Evolutionary conservation across 352 stramenopile genomes (phyloP).

Genomic region (Pythium phragmiticola): DNA sequence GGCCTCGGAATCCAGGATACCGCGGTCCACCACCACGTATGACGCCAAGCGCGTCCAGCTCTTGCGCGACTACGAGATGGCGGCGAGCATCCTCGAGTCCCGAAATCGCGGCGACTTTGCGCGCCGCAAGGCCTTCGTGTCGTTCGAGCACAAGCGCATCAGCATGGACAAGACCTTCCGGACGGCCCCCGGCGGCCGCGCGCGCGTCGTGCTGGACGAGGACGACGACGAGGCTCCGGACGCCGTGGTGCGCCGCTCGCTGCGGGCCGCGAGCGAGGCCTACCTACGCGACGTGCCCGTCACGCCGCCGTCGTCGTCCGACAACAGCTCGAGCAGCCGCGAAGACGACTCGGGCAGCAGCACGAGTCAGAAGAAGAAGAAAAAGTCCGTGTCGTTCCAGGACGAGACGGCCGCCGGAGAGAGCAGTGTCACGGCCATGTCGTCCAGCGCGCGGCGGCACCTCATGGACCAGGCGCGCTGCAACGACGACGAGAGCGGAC

Average conservation of each 20-base stretch:
- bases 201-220: conserved; percentile 40
- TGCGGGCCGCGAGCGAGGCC: conserved; percentile 31
- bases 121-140: conserved; percentile 46
- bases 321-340: conserved; percentile 13
- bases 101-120: conserved; percentile 43
- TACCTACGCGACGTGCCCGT: conserved; percentile 17
- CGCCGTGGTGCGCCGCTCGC: conserved; percentile 22
- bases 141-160: conserved; percentile 50
- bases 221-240: conserved; percentile 12
- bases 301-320: conserved; percentile 6
- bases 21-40: not conserved
- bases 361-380: conserved; percentile 34
- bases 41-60: conserved; percentile 2
- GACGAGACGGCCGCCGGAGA: conserved; percentile 18
- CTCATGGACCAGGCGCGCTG: conserved; percentile 22
- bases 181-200: conserved; percentile 43
- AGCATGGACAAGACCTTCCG: conserved; percentile 52
- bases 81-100: conserved; percentile 40
- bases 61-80: conserved; percentile 46
- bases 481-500: conserved; percentile 15
- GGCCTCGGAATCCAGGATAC: not conserved
- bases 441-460: not conserved
- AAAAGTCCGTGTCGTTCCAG: conserved; percentile 64
- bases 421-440: conserved; percentile 1
- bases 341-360: conserved; percentile 11